Percentiles rank a stretch among this genome's conserved stretches.
phyloP scores from a whole-genome alignment of 257 asterid genomes.

The Penstemon davidsonii region DNA sequence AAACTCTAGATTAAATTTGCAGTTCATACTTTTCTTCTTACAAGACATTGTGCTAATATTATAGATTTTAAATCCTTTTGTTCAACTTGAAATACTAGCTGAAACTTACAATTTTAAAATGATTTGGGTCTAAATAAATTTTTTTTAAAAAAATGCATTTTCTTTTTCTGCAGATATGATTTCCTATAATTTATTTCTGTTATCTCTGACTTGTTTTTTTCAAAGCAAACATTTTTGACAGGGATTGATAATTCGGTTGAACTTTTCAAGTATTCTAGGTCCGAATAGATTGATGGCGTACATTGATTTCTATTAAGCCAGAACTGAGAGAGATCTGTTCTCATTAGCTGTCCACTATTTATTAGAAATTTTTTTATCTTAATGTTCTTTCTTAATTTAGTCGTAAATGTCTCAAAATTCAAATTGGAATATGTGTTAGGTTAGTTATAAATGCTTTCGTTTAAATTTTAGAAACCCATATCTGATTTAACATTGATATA shows the following conservation, averaged over 20 bases:
- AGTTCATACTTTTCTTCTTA: conserved; percentile 33
- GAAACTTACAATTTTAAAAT: conserved; percentile 27
- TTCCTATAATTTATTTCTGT: conserved; percentile 1
- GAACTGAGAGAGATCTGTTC: neutral
- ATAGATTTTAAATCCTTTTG: conserved; percentile 33
- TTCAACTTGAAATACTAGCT: conserved; percentile 39
- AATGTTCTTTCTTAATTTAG: conserved; percentile 23
- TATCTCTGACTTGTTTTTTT: conserved; percentile 7
- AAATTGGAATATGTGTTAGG: conserved; percentile 15
- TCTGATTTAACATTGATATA: neutral
- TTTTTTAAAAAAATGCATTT: conserved; percentile 22
- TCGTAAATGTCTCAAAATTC: conserved; percentile 18
- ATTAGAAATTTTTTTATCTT: conserved; percentile 5
- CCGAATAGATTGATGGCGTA: conserved; percentile 7
- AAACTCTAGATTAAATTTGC: conserved; percentile 43
- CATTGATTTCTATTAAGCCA: neutral
- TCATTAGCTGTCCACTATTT: neutral
- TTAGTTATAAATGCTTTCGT: neutral
- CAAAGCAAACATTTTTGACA: neutral
- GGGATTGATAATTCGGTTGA: conserved; percentile 13
- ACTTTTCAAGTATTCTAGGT: neutral
- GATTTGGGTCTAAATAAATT: conserved; percentile 26
- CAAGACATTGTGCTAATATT: conserved; percentile 40
- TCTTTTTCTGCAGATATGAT: conserved; percentile 22
- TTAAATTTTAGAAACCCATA: too few species aligned